Evolutionary conservation across 2,329 filamentous ascomycete species (phyloP).

Genomic region (Trichoderma oligosporum): DNA sequence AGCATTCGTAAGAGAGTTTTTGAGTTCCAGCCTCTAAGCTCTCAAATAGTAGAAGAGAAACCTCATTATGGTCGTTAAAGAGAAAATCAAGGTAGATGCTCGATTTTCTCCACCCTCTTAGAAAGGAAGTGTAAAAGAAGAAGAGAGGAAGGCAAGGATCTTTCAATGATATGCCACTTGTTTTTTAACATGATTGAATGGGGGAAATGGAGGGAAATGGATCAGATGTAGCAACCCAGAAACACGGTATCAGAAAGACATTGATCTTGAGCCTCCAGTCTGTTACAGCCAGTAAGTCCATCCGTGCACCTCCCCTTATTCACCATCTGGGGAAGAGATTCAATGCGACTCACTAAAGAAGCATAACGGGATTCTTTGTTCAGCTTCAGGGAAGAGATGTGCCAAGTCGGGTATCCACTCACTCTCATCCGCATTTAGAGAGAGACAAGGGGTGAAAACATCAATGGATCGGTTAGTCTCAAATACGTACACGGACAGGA

Average conservation of each 20-base stretch:
- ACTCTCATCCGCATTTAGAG: not conserved
- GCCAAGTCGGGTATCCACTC: not conserved
- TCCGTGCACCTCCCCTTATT: constrained; percentile 6
- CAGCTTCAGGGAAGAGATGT: not conserved
- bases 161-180: constrained; percentile 1
- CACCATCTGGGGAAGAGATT: not conserved
- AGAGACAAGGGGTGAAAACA: constrained; percentile 2
- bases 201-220: not conserved
- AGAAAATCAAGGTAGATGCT: not conserved
- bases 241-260: not conserved
- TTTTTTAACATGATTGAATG: not conserved
- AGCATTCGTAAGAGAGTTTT: constrained; percentile 1
- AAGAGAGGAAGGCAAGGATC: constrained; percentile 20
- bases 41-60: not conserved
- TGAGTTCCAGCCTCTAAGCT: not conserved
- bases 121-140: constrained; percentile 21
- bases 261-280: not conserved
- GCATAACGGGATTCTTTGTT: not conserved
- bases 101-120: not conserved
- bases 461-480: not conserved
- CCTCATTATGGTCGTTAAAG: not conserved
- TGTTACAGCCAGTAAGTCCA: constrained; percentile 1
- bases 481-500: not conserved
- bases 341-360: constrained; percentile 2
- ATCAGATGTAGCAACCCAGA: not conserved